Conservation (phyloP, 805 yeast genomes). For the Candida arabinofermentans region DNA sequence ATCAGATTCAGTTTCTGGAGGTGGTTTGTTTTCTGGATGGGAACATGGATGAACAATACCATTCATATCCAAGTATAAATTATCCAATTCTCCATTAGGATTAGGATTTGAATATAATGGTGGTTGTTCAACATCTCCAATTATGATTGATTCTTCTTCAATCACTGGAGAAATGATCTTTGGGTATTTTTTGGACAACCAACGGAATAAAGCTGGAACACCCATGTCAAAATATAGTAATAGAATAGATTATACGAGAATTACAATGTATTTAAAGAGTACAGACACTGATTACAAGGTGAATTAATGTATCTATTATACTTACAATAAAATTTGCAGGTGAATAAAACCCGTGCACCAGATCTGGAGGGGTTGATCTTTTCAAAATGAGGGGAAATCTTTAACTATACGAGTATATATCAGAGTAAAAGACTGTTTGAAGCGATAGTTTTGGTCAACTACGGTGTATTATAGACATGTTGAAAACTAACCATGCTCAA, state of each 20-base stretch:
- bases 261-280: too few relatives aligned
- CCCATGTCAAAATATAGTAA: slow-evolving; percentile 53
- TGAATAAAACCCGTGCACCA: too few relatives aligned
- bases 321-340: too few relatives aligned
- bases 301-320: too few relatives aligned
- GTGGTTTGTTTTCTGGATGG: slow-evolving; percentile 94
- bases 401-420: too few relatives aligned
- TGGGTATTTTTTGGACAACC: slow-evolving; percentile 92
- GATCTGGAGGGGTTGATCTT: too few relatives aligned
- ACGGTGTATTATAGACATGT: not conserved
- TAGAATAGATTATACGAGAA: too few relatives aligned
- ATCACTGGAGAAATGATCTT: slow-evolving; percentile 88
- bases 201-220: slow-evolving; percentile 96
- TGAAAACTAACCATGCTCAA: too few relatives aligned
- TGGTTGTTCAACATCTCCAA: slow-evolving; percentile 63
- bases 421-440: too few relatives aligned
- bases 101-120: slow-evolving; percentile 70
- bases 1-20: slow-evolving; percentile 95
- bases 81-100: slow-evolving; percentile 95
- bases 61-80: slow-evolving; percentile 93
- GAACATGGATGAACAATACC: slow-evolving; percentile 99
- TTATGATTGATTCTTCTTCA: slow-evolving; percentile 59
- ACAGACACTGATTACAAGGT: too few relatives aligned
- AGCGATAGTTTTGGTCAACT: too few relatives aligned
- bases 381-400: too few relatives aligned